Evolutionary conservation across 2,329 filamentous ascomycete genomes (phyloP), one percentile per base, ranked within the genome.

Genomic region (Claviceps humidiphila): DNA sequence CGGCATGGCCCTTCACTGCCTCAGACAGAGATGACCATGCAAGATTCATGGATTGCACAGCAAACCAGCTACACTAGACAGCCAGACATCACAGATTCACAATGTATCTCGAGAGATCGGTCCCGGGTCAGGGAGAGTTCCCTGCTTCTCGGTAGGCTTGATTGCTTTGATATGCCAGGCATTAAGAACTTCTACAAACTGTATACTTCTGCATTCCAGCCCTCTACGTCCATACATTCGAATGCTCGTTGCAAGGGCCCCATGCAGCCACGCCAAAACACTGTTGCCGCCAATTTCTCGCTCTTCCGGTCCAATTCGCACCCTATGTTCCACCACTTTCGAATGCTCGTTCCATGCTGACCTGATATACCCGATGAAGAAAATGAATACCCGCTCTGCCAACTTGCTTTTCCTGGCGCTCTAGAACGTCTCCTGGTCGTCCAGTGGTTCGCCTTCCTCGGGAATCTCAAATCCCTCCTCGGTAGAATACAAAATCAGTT

Each of bases 401-500:
- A 26, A 11, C 24, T 17, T 39, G 41, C 38, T 37, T 5, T 39
- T 7, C 13, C 22, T 24, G 49, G 40, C 49, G 45, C 39, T 48
- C 62, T 70, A 89, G 63, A 89, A 89, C 51, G 85, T 89, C 78
- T 93, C 87, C 68, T 90, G 84, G 66, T 90, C 87, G 58, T 83
- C 84, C 54, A 81, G 69, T 17, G 70, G 80, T 62, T 89, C 85
- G 22, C 74, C 80, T 67, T 93, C 87, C 49, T 83, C 82, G 5
- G 89, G 89, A 62, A 95, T 95, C 74, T 95, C 89, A 63, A 95
- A 95, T 38, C 85, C 83, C 60, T 87, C 83, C 77, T 98, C 93
- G 56, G 93, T 98, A 56, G 89, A 95, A 77, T 98, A 98, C 58
- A 98, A 77, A 65, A 97, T 97, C 38, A 81, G 83, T 74, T 98